Conservation (phyloP, 345 rosid species). For the Brassica incana region DNA sequence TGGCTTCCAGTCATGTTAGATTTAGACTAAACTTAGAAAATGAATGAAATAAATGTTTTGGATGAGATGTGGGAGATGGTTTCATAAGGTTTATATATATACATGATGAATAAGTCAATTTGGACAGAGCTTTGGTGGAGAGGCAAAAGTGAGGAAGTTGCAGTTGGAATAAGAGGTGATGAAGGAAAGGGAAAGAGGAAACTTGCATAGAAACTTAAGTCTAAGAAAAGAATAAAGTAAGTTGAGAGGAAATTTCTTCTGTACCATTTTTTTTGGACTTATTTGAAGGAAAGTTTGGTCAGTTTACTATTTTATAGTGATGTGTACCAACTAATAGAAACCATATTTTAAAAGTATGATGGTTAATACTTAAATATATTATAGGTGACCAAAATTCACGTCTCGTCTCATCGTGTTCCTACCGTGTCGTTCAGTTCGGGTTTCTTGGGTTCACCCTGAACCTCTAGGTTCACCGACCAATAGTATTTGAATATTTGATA, state of each 20-base stretch:
- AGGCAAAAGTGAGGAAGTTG: slow-evolving; percentile 40
- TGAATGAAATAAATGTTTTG: slow-evolving; percentile 19
- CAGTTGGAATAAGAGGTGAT: slow-evolving; percentile 21
- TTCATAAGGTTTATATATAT: slow-evolving; percentile 9
- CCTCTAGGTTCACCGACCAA: no score
- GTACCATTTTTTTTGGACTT: slow-evolving; percentile 15
- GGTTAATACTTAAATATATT: not conserved
- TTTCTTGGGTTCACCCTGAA: no score
- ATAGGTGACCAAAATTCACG: not conserved
- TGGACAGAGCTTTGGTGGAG: slow-evolving; percentile 7
- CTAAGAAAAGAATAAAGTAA: not conserved
- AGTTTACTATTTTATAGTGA: not conserved
- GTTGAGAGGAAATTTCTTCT: slow-evolving; percentile 27
- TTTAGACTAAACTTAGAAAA: slow-evolving; percentile 8
- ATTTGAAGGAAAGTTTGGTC: not conserved
- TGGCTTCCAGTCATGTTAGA: slow-evolving; percentile 27
- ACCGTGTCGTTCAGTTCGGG: not conserved
- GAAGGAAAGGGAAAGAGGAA: slow-evolving; percentile 23
- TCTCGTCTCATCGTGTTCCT: not conserved
- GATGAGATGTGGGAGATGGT: slow-evolving; percentile 13
- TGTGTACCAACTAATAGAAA: not conserved
- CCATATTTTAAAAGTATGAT: not conserved
- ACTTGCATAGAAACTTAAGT: slow-evolving; percentile 22
- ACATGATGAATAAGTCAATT: slow-evolving; percentile 25
- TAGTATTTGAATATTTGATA: no score